Evolutionary conservation across 768 basidiomycete species (phyloP), one percentile per base, ranked within the genome.

Genomic region (Coprinopsis sp.): DNA sequence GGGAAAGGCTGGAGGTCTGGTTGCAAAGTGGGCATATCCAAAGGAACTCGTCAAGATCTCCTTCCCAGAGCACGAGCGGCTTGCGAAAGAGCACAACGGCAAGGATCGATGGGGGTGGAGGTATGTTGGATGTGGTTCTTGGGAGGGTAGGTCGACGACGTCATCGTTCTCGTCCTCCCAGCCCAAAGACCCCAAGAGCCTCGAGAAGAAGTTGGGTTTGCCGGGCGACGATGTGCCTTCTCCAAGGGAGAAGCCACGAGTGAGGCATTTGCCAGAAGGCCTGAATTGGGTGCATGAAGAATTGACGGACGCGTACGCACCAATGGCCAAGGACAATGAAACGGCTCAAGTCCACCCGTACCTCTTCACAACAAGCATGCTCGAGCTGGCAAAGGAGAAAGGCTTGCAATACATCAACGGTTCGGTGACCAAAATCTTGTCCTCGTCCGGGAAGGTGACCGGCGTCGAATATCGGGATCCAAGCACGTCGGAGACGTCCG

Each of bases 1-100:
- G 0, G 89, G 89, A 14, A 92, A 91, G 59, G 86, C 89, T 0
- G 90, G 88, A 4, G 89, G 88, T 0, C 77, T 95, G 11, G 75
- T 94, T 16, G 90, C 91, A 0, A 79, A 83, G 64, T 84, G 91
- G 91, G 92, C 90, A 40, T 84, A 84, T 56, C 82, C 83, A 0
- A 76, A 75, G 40, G 78, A 82, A 51, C 69, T 92, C 24, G 82
- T 84, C 6, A 64, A 76, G 43, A 68, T 91, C 13, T 89, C 88
- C 1, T 90, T 81, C 62, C 60, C 71, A 11, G 82, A 93, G 57
- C 91, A 93, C 61, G 74, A 81, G 51, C 73, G 72, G 29, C 73
- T 95, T 7, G 87, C 90, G 3, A 61, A 77, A 40, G 70, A 84
- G 54, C 81, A 85, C 62, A 73, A 74, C 47, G 91, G 91, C 2